These are phyloP conservation scores for Lasiodiplodia gonubiensis DNA, from an alignment of 2,329 filamentous ascomycete species.

Conservation along the genomic window DNA sequence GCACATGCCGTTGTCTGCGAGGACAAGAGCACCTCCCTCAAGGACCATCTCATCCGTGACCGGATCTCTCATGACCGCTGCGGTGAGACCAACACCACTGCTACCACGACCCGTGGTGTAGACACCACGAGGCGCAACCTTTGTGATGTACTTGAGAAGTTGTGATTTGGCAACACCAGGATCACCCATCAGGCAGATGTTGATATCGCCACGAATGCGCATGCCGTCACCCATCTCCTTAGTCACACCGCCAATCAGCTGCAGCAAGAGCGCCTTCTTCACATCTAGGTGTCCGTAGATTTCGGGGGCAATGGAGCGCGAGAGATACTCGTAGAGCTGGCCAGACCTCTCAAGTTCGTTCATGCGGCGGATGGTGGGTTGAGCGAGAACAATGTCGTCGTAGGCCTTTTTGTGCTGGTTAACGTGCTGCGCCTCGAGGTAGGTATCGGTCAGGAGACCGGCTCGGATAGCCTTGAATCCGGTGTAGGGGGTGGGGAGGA, in stretches of 20 bases:
- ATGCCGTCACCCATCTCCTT: conserved; percentile 98
- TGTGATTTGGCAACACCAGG: conserved; percentile 99
- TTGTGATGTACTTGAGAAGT: conserved; percentile 96
- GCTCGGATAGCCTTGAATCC: conserved; percentile 97
- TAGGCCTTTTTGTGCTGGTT: conserved; percentile 98
- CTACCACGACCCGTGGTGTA: conserved; percentile 83
- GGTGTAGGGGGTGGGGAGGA: conserved; percentile 97
- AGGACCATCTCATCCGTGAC: conserved; percentile 86
- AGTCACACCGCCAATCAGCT: conserved; percentile 92
- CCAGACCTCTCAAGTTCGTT: conserved; percentile 83
- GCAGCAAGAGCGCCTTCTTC: conserved; percentile 94
- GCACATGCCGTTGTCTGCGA: conserved; percentile 84
- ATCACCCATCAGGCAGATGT: conserved; percentile 98
- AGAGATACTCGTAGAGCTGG: conserved; percentile 93
- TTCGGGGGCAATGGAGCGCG: conserved; percentile 94
- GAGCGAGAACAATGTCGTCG: conserved; percentile 85
- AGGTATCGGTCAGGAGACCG: conserved; percentile 95
- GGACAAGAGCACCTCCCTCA: conserved; percentile 77
- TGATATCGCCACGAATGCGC: conserved; percentile 98
- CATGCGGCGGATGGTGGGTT: conserved; percentile 79
- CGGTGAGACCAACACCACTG: conserved; percentile 81
- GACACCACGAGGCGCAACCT: conserved; percentile 91
- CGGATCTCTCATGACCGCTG: conserved; percentile 82
- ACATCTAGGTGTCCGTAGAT: conserved; percentile 97
- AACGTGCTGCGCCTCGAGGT: conserved; percentile 91